Evolutionary conservation across 1,139 yeast genomes (phyloP).

Genomic region (Wickerhamomyces sp.): DNA sequence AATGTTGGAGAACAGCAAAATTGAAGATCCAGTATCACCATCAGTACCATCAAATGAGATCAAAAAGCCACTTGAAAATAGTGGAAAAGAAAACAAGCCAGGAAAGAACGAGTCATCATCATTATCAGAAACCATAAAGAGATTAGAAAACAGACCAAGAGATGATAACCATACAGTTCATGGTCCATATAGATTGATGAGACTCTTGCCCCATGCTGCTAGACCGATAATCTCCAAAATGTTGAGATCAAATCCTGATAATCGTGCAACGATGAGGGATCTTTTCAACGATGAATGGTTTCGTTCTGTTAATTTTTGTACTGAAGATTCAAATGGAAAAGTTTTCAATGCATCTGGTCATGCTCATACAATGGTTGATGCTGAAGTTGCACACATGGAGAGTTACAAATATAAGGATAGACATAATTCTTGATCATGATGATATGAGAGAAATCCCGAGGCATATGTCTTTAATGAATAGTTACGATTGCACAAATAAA

Average conservation of each 20-base stretch:
- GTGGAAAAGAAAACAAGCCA: too few species aligned
- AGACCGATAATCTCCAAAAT: slow-evolving; percentile 72
- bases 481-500: too few species aligned
- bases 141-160: slow-evolving; percentile 5
- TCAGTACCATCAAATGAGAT: not conserved
- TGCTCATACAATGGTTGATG: slow-evolving; percentile 50
- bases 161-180: slow-evolving; percentile 19
- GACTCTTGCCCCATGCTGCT: slow-evolving; percentile 82
- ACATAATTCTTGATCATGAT: too few species aligned
- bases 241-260: slow-evolving; percentile 62
- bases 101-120: not conserved
- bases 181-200: slow-evolving; percentile 87
- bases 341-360: slow-evolving; percentile 46
- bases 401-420: slow-evolving; percentile 29
- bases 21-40: slow-evolving; percentile 7
- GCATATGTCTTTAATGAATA: too few species aligned
- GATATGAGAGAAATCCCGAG: too few species aligned
- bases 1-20: slow-evolving; percentile 13
- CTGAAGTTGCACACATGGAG: slow-evolving; percentile 41
- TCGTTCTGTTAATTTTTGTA: slow-evolving; percentile 44
- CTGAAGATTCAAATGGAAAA: slow-evolving; percentile 38
- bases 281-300: slow-evolving; percentile 72
- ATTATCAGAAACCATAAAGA: slow-evolving; percentile 5
- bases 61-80: not conserved
- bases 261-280: slow-evolving; percentile 67